Evolutionary conservation across 352 stramenopile species (phyloP).

Genomic region (Pythium aquatile): DNA sequence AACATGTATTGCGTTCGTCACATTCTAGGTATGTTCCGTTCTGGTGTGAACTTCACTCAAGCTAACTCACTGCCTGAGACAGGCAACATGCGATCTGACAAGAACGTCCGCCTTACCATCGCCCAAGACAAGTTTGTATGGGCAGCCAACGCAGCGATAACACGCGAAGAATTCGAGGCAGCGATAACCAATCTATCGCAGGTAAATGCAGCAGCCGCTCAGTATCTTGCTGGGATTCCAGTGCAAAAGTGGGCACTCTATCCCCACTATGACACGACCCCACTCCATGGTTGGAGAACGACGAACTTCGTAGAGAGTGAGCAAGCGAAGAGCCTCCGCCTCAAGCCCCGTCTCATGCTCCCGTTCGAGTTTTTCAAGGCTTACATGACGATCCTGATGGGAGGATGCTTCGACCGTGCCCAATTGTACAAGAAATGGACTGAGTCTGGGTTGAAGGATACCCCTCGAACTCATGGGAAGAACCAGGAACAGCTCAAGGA

Average conservation of each 20-base stretch:
- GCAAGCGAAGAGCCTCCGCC: slow-evolving; percentile 17
- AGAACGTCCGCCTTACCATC: no score
- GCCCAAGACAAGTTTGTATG: no score
- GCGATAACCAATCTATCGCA: no score
- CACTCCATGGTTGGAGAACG: slow-evolving; percentile 4
- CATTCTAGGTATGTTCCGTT: slow-evolving; percentile 17
- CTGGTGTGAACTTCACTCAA: background rate
- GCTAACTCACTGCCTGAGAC: background rate
- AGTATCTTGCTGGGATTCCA: slow-evolving; percentile 8
- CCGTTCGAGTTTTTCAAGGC: background rate
- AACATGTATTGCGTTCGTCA: slow-evolving; percentile 26
- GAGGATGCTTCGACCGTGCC: background rate
- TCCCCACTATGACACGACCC: slow-evolving; percentile 14
- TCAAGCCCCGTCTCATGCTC: background rate
- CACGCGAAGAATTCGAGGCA: no score
- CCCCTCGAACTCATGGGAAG: background rate
- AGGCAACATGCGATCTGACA: slow-evolving; percentile 27
- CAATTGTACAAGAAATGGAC: background rate
- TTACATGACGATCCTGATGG: background rate
- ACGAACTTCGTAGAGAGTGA: slow-evolving; percentile 28
- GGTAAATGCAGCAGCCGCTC: slow-evolving; percentile 8
- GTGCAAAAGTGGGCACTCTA: no score
- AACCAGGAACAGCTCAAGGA: background rate
- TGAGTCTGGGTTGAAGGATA: background rate
- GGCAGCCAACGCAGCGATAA: no score